Percentiles rank a stretch among this genome's conserved stretches.
Conservation (phyloP, 1,284 basidiomycete genomes). For the Puccinia hordei region DNA sequence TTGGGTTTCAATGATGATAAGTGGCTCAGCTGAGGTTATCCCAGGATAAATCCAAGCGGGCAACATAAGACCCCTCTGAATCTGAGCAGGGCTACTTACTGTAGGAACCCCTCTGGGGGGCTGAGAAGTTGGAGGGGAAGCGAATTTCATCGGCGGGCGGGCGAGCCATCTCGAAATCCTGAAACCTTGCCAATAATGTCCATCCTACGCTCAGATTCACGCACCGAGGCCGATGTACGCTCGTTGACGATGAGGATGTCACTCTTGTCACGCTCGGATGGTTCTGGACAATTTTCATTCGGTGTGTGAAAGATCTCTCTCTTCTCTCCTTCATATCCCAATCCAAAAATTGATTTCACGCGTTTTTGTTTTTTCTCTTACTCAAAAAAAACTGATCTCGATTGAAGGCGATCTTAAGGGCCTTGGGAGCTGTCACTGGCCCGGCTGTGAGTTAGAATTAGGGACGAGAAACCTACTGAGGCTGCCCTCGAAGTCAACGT, state of each 20-base stretch:
- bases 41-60: too few species aligned
- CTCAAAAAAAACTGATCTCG: neutral
- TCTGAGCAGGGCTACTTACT: too few species aligned
- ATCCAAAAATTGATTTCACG: neutral
- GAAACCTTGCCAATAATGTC: neutral
- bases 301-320: neutral
- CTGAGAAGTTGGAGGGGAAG: too few species aligned
- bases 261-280: conserved; percentile 27
- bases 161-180: neutral
- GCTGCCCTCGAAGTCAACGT: conserved; percentile 64
- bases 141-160: too few species aligned
- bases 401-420: conserved; percentile 59
- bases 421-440: conserved; percentile 62
- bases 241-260: conserved; percentile 38
- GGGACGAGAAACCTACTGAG: conserved; percentile 63
- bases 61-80: too few species aligned
- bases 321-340: neutral
- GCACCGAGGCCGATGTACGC: conserved; percentile 33
- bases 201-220: conserved; percentile 35
- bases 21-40: too few species aligned
- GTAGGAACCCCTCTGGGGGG: too few species aligned
- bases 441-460: conserved; percentile 64
- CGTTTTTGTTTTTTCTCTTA: neutral
- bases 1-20: too few species aligned
- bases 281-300: conserved; percentile 38